These are phyloP conservation scores for Fusarium guadeloupense DNA, from an alignment of 2,329 filamentous ascomycete species.

Conservation along the genomic window DNA sequence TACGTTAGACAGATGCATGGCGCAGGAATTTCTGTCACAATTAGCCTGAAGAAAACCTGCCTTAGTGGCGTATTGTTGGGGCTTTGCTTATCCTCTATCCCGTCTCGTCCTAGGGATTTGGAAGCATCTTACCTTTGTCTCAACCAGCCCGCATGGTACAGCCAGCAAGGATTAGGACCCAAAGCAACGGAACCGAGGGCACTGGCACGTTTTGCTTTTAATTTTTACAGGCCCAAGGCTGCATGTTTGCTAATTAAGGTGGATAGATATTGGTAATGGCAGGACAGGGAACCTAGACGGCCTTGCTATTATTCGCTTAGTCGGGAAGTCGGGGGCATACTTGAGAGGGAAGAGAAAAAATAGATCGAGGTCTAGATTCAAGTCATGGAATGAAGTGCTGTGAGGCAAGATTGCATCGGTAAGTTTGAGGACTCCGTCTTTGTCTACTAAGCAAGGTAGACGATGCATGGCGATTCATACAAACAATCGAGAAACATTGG, in stretches of 20 bases:
- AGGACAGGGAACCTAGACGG: too few species aligned
- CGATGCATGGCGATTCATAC: not conserved
- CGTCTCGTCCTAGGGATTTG: not conserved
- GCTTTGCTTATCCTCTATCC: too few species aligned
- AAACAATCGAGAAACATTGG: not conserved
- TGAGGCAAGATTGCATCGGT: too few species aligned
- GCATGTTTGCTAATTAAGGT: not conserved
- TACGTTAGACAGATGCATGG: conserved; percentile 3
- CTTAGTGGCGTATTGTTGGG: not conserved
- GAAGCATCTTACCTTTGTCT: conserved; percentile 2
- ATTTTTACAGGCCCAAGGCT: not conserved
- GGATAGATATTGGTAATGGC: too few species aligned
- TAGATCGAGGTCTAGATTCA: too few species aligned
- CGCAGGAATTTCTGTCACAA: too few species aligned
- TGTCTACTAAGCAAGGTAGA: too few species aligned
- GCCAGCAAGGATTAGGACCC: conserved; percentile 11
- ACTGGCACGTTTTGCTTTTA: not conserved
- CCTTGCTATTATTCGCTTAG: too few species aligned
- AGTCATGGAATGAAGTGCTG: too few species aligned
- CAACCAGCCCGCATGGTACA: not conserved
- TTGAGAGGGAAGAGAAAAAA: too few species aligned
- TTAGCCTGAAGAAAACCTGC: not conserved
- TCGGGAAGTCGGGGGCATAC: too few species aligned
- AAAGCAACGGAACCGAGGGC: conserved; percentile 16
- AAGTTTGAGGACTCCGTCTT: too few species aligned